Evolutionary conservation across 306 rosid species (phyloP).

Genomic region (Prunus persica): Prunus_persica_NCBIv2 NC_034011.1:26653001-26653500

Average conservation of each 20-base stretch:
- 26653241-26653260: slow-evolving; percentile 72
- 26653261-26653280: slow-evolving; percentile 71
- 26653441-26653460: slow-evolving; percentile 66
- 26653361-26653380: slow-evolving; percentile 55
- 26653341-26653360: slow-evolving; percentile 59
- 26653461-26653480: slow-evolving; percentile 81
- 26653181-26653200: slow-evolving; percentile 48
- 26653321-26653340: slow-evolving; percentile 50
- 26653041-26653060: slow-evolving; percentile 40
- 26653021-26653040: slow-evolving; percentile 31
- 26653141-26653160: slow-evolving; percentile 10
- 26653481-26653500: slow-evolving; percentile 57
- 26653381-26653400: slow-evolving; percentile 67
- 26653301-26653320: slow-evolving; percentile 68
- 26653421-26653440: slow-evolving; percentile 47
- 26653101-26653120: slow-evolving; percentile 40
- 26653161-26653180: slow-evolving; percentile 21
- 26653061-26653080: slow-evolving; percentile 11
- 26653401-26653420: slow-evolving; percentile 80
- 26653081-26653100: slow-evolving; percentile 78
- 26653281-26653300: slow-evolving; percentile 72
- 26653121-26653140: slow-evolving; percentile 22
- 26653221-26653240: slow-evolving; percentile 83
- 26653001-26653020: not conserved
- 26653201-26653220: slow-evolving; percentile 78